Conservation (phyloP, 1,284 basidiomycete species). For the Wolfiporia cocos region DNA sequence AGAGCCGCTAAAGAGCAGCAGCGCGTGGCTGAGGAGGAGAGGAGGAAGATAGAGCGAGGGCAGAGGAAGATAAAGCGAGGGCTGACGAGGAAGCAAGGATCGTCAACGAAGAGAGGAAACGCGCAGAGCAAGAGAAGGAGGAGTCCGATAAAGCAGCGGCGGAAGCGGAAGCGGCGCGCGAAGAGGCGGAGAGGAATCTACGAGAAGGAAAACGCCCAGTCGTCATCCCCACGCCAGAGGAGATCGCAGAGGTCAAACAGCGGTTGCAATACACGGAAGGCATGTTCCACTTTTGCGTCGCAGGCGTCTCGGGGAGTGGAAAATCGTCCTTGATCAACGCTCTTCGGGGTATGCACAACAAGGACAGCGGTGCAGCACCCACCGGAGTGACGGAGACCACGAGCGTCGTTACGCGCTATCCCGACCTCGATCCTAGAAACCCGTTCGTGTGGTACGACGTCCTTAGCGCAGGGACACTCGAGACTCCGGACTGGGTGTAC, state of each 20-base stretch:
- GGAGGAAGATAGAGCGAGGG: background rate
- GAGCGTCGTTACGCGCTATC: background rate
- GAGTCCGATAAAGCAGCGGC: too few species aligned
- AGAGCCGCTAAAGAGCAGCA: background rate
- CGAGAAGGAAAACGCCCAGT: background rate
- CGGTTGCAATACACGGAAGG: conserved; percentile 1
- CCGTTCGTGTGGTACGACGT: conserved; percentile 8
- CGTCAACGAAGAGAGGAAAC: too few species aligned
- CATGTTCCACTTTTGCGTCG: conserved; percentile 4
- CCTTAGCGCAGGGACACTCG: conserved; percentile 4
- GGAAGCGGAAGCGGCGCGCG: too few species aligned
- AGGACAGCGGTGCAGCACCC: background rate
- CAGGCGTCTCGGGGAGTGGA: conserved; percentile 2
- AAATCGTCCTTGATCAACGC: conserved; percentile 8
- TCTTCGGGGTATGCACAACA: conserved; percentile 4
- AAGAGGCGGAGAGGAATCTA: conserved; percentile 1
- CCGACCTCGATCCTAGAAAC: background rate
- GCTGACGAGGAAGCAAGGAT: background rate
- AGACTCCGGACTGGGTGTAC: background rate
- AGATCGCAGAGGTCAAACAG: background rate
- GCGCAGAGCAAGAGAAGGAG: too few species aligned
- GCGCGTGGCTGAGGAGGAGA: background rate
- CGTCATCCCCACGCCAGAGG: background rate
- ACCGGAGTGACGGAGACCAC: conserved; percentile 3
- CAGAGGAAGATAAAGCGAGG: background rate